Conservation (phyloP, 2,329 filamentous ascomycete genomes). For the Fonsecaea monophora region DNA sequence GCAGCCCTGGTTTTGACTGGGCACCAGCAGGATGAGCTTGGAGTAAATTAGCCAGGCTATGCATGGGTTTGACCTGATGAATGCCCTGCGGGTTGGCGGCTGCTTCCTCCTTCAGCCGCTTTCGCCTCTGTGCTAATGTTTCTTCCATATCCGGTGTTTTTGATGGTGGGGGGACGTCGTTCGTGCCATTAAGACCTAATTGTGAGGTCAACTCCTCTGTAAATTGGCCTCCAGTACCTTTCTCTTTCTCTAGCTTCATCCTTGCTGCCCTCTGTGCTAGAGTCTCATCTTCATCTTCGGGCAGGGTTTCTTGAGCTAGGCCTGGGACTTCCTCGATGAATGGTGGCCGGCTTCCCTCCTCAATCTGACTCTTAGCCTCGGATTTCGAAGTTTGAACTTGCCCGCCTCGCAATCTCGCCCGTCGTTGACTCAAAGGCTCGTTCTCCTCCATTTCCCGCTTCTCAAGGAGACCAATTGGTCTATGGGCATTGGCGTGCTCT, state of each 20-base stretch:
- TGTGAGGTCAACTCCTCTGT: conserved; percentile 52
- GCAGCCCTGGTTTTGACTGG: conserved; percentile 28
- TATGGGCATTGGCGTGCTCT: conserved; percentile 42
- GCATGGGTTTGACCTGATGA: conserved; percentile 45
- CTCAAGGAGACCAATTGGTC: conserved; percentile 61
- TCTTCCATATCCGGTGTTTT: conserved; percentile 48
- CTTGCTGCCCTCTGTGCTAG: conserved; percentile 53
- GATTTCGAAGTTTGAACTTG: conserved; percentile 47
- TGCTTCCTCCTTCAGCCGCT: conserved; percentile 53
- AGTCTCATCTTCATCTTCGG: conserved; percentile 52
- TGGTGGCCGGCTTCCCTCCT: conserved; percentile 37
- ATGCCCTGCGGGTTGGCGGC: conserved; percentile 31
- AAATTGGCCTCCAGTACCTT: conserved; percentile 48
- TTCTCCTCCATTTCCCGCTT: conserved; percentile 87
- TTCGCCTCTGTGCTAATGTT: conserved; percentile 55
- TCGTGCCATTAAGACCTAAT: conserved; percentile 44
- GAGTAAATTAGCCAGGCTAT: conserved; percentile 59
- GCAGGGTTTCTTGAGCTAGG: conserved; percentile 31
- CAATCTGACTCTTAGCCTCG: conserved; percentile 23
- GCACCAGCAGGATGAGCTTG: conserved; percentile 58
- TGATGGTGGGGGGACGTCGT: conserved; percentile 36
- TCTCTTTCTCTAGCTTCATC: conserved; percentile 47
- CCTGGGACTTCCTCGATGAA: conserved; percentile 43
- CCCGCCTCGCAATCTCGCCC: conserved; percentile 74
- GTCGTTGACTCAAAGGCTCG: conserved; percentile 80